Conservation (phyloP, 257 asterid genomes). For the Ocimum tenuiflorum region DNA sequence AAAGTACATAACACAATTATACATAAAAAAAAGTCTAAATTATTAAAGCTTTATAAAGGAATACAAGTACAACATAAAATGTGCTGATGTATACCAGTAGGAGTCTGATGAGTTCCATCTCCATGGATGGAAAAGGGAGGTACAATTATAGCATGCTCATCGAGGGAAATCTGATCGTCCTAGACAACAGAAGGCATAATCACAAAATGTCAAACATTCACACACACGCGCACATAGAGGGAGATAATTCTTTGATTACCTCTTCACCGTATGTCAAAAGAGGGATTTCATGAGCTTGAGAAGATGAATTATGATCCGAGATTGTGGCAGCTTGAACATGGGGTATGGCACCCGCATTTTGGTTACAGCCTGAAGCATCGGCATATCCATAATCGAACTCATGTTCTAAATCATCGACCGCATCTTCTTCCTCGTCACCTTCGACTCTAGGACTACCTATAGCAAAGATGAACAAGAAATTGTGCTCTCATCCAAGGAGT, state of each 20-base stretch:
- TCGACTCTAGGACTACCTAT: slow-evolving; percentile 82
- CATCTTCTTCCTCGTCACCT: slow-evolving; percentile 92
- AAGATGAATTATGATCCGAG: slow-evolving; percentile 23
- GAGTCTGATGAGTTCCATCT: slow-evolving; percentile 32
- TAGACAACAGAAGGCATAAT: slow-evolving; percentile 14
- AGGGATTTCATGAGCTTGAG: slow-evolving; percentile 44
- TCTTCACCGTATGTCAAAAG: slow-evolving; percentile 69
- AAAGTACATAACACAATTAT: neutral
- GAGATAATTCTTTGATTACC: slow-evolving; percentile 31
- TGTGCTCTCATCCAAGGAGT: neutral
- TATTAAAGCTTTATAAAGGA: neutral
- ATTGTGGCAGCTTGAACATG: slow-evolving; percentile 25
- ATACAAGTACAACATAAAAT: slow-evolving; percentile 40
- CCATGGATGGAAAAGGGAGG: slow-evolving; percentile 40
- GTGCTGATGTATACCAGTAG: slow-evolving; percentile 32
- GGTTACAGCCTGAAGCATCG: slow-evolving; percentile 28
- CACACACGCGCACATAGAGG: neutral
- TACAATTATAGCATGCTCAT: slow-evolving; percentile 53
- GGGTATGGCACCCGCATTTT: slow-evolving; percentile 16
- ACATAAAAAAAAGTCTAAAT: neutral
- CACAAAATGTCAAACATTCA: neutral
- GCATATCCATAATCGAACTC: slow-evolving; percentile 52
- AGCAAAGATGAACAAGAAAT: neutral
- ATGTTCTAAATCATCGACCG: slow-evolving; percentile 62
- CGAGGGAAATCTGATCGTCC: slow-evolving; percentile 40